Evolutionary conservation across 2,329 filamentous ascomycete genomes (phyloP).

Genomic region (Colletotrichum zoysiae): DNA sequence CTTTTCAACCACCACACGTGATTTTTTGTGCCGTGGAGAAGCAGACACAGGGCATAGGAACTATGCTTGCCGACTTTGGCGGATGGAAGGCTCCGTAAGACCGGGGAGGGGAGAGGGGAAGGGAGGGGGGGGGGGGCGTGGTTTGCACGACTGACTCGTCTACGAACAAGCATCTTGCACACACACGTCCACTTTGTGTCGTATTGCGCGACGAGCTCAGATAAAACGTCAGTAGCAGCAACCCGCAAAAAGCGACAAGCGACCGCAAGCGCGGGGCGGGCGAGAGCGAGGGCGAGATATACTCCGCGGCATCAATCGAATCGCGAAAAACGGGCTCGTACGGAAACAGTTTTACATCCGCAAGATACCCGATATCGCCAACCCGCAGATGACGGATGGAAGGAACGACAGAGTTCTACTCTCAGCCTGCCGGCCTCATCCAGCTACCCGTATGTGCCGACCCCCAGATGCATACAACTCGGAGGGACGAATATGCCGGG

Average conservation of each 20-base stretch:
- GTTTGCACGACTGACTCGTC: conserved; percentile 10
- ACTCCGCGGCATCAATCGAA: background rate
- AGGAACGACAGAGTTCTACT: background rate
- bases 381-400: background rate
- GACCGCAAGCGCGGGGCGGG: background rate
- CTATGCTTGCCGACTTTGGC: background rate
- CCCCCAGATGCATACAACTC: background rate
- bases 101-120: background rate
- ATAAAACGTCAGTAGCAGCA: background rate
- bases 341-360: background rate
- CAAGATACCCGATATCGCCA: conserved; percentile 1
- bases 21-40: background rate
- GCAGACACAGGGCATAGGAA: background rate
- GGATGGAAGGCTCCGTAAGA: conserved; percentile 1
- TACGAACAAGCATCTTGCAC: background rate
- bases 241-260: background rate
- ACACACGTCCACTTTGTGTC: background rate
- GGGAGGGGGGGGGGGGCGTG: background rate
- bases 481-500: background rate
- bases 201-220: background rate
- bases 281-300: background rate
- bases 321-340: background rate
- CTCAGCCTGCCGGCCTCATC: background rate
- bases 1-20: background rate
- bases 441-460: too few species aligned